A percentile compares a stretch with the other conserved stretches of the same genome.
These are phyloP conservation scores for Fistulinella prunicolor DNA, from an alignment of 768 basidiomycete genomes.

Conservation along the genomic window DNA sequence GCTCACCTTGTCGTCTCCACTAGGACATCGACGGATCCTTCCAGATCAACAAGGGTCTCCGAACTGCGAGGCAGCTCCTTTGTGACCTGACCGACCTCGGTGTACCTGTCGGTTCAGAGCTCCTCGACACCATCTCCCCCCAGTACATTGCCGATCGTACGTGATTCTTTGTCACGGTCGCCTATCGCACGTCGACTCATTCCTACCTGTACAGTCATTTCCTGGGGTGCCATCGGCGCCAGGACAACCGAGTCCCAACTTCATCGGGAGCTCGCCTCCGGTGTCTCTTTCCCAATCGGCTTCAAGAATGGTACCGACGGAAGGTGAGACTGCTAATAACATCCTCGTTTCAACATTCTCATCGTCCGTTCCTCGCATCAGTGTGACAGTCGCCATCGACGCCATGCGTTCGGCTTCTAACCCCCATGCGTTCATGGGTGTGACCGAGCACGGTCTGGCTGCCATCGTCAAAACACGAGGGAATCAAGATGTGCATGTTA, in stretches of 20 bases:
- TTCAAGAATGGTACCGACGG: conserved; percentile 99
- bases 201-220: conserved; percentile 48
- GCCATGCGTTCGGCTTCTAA: conserved; percentile 92
- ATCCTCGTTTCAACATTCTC: neutral
- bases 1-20: neutral
- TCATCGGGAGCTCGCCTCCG: conserved; percentile 93
- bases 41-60: conserved; percentile 95
- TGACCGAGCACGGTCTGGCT: conserved; percentile 85
- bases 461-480: conserved; percentile 91
- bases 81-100: conserved; percentile 88
- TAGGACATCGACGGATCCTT: conserved; percentile 88
- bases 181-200: neutral
- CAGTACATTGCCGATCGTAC: conserved; percentile 78
- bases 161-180: conserved; percentile 18
- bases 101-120: conserved; percentile 90
- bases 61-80: conserved; percentile 82
- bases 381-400: conserved; percentile 88
- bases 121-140: conserved; percentile 82
- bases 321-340: conserved; percentile 39
- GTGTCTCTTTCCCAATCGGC: conserved; percentile 95
- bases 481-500: conserved; percentile 88
- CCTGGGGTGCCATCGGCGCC: conserved; percentile 97
- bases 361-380: conserved; percentile 20
- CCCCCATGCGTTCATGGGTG: conserved; percentile 96
- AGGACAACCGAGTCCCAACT: conserved; percentile 97